Percentiles rank a stretch among this genome's conserved stretches.
phyloP scores from a whole-genome alignment of 2,329 filamentous ascomycete genomes.

The Ceratocystis albifundus region DNA sequence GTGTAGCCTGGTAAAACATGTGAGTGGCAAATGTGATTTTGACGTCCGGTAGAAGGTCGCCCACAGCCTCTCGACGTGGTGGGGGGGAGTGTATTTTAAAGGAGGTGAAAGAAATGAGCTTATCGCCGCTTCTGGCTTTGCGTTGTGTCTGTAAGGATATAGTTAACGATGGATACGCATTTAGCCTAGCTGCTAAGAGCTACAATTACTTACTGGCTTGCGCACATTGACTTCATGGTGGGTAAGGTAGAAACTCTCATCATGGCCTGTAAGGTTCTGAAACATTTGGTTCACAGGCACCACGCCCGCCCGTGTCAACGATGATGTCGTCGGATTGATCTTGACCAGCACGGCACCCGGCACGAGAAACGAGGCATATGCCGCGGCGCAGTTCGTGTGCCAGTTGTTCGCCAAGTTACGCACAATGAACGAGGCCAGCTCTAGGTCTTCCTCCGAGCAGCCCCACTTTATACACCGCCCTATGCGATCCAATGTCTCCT shows the following conservation, averaged over 20 bases:
- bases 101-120: slow-evolving; percentile 19
- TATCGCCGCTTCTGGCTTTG: slow-evolving; percentile 14
- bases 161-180: background rate
- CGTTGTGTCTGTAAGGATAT: slow-evolving; percentile 3
- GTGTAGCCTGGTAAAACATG: slow-evolving; percentile 17
- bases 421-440: slow-evolving; percentile 28
- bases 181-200: background rate
- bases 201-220: slow-evolving; percentile 14
- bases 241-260: slow-evolving; percentile 12
- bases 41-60: background rate
- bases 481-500: slow-evolving; percentile 13
- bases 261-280: slow-evolving; percentile 5
- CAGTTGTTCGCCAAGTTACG: slow-evolving; percentile 33
- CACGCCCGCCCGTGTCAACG: slow-evolving; percentile 10
- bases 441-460: slow-evolving; percentile 18
- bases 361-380: slow-evolving; percentile 12
- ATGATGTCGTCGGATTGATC: slow-evolving; percentile 13
- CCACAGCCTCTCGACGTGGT: background rate
- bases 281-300: slow-evolving; percentile 15
- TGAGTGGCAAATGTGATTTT: slow-evolving; percentile 17
- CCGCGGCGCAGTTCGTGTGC: slow-evolving; percentile 13
- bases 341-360: slow-evolving; percentile 6
- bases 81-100: background rate
- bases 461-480: slow-evolving; percentile 21
- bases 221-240: slow-evolving; percentile 16